A percentile compares a stretch with the other conserved stretches of the same genome.
Evolutionary conservation across 495 filamentous ascomycete species (phyloP).

Genomic region (Xylaria sp.): DNA sequence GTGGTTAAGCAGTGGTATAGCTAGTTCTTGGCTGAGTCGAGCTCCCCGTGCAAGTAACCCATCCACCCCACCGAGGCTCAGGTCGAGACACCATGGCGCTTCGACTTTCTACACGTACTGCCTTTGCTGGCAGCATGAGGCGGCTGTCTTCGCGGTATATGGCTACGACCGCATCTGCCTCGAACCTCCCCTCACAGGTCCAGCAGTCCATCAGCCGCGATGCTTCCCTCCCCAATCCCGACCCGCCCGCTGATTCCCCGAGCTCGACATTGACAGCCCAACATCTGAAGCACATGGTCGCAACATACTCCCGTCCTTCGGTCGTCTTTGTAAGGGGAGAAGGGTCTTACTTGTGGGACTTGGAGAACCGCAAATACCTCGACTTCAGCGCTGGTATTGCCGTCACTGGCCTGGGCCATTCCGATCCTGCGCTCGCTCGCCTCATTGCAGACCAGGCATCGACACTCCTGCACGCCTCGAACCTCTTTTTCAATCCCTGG

Average conservation of each 20-base stretch:
- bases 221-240: constrained; percentile 70
- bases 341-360: constrained; percentile 87
- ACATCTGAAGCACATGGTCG: constrained; percentile 85
- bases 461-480: constrained; percentile 86
- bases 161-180: constrained; percentile 30
- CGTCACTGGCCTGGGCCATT: constrained; percentile 91
- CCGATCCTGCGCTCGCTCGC: constrained; percentile 72
- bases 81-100: constrained; percentile 34
- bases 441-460: constrained; percentile 77
- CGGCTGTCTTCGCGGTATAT: constrained; percentile 28
- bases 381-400: constrained; percentile 97
- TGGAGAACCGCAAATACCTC: constrained; percentile 86
- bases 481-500: constrained; percentile 96
- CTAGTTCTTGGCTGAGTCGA: background rate
- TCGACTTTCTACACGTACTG: constrained; percentile 30
- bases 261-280: constrained; percentile 76
- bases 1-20: background rate
- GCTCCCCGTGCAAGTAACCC: background rate
- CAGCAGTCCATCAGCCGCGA: constrained; percentile 53
- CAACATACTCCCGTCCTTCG: constrained; percentile 90
- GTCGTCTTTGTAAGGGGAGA: constrained; percentile 87
- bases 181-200: constrained; percentile 32
- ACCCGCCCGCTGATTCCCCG: constrained; percentile 78
- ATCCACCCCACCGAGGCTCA: background rate
- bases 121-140: constrained; percentile 25